Evolutionary conservation across 768 basidiomycete genomes (phyloP), one percentile per base, ranked within the genome.

Genomic region (Aureoboletus auriporus): DNA sequence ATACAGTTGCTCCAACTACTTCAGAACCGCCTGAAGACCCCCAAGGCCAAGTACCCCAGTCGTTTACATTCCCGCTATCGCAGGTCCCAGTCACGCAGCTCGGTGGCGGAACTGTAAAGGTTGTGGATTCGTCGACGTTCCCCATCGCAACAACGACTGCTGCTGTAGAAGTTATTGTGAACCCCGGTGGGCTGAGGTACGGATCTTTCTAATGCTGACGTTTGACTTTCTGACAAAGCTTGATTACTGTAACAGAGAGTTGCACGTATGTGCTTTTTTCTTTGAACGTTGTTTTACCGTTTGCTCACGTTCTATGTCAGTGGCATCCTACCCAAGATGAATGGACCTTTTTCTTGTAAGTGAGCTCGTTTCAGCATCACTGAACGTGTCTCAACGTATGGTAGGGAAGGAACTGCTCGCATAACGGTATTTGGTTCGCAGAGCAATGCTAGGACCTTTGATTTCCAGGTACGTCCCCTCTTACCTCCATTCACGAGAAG

Each of bases 281-380:
- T 11, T 14, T 11, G 16, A 13, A 16, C 1, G 28, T 37, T 12
- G 17, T 39, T 17, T 12, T 23, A 5, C 12, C 8, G 3, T 39
- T 10, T 27, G 9, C 40, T 55, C n/a, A 49, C 5, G 4, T 27
- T 20, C 20, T 23, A 27, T 17, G 7, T 44, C 39, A 83, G 83
- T 86, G 84, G 84, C 84, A 86, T 54, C 84, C 84, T 7, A 80
- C 78, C 10, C 70, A 80, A 56, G 79, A 83, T 50, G 83, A 84
- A 65, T 84, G 83, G 83, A 72, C 67, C 42, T 79, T 73, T 61
- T 79, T 74, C 74, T 46, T 83, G 80, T 80, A 59, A 47, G 70
- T n/a, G 46, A 42, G 10, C 16, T 28, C 10, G 2, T 5, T 31
- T 29, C 10, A 11, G n/a, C 8, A 7, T 8, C 35, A 5, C 35